phyloP scores from a whole-genome alignment of 1,284 basidiomycete species.

The Sporisorium iseilematis-ciliati region DNA sequence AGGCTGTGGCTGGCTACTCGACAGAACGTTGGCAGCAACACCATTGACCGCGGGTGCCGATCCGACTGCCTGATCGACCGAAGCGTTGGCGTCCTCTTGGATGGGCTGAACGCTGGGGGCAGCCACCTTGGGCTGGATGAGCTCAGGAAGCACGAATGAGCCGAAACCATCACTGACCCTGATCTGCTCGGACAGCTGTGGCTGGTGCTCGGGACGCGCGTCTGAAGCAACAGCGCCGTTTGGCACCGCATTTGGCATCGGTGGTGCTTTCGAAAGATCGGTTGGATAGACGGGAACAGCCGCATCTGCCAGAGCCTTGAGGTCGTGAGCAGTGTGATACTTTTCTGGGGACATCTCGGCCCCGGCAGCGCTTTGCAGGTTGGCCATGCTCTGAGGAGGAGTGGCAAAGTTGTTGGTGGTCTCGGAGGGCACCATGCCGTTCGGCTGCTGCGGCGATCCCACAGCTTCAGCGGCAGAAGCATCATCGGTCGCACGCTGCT shows the following conservation, averaged over 20 bases:
- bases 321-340: slow-evolving; percentile 48
- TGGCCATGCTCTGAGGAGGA: slow-evolving; percentile 45
- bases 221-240: slow-evolving; percentile 8
- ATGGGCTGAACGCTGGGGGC: slow-evolving; percentile 2
- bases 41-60: too few species aligned
- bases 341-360: slow-evolving; percentile 30
- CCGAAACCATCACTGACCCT: slow-evolving; percentile 25
- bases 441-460: slow-evolving; percentile 3
- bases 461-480: not conserved
- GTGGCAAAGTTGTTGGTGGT: slow-evolving; percentile 31
- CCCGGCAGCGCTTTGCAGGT: slow-evolving; percentile 24
- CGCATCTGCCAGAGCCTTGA: slow-evolving; percentile 35
- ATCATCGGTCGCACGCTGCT: slow-evolving; percentile 20
- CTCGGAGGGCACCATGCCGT: slow-evolving; percentile 22
- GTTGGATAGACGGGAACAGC: slow-evolving; percentile 33
- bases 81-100: not conserved
- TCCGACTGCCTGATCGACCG: not conserved
- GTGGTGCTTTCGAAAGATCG: not conserved
- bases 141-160: slow-evolving; percentile 27
- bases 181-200: slow-evolving; percentile 31
- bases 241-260: not conserved
- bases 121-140: slow-evolving; percentile 15
- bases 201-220: slow-evolving; percentile 25
- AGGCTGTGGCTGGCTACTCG: not conserved
- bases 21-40: too few species aligned